Evolutionary conservation across 1,284 basidiomycete species (phyloP), one percentile per base, ranked within the genome.

Genomic region (Rhizoctonia solani): DNA sequence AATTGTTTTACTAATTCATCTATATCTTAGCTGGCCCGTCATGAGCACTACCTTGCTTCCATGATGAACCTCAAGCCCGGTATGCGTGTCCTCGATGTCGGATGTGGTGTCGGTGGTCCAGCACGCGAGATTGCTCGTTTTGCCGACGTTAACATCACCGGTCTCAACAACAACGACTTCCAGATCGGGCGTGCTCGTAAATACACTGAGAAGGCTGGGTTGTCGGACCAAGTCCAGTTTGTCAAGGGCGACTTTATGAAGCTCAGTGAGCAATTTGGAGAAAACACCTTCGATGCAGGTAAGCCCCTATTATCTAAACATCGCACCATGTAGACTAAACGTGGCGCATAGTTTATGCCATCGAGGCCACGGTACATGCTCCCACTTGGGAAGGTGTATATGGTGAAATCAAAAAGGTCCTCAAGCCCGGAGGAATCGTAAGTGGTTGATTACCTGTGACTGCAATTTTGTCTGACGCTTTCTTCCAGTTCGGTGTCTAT

Each of bases 211-310:
- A 81, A 84, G 72, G 92, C 89, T 25, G 92, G 89, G 2, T 82
- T 98, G 41, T 83, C 88, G 68, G 80, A 87, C 71, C 88, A 93
- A 78, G 83, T 98, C 49, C 82, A 84, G 54, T 98, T 89, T 75
- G 88, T 87, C 69, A 90, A 91, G 79, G 95, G 92, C 21, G 96
- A 99, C 79, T 99, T 99, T 75, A 98, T 98, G 95, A 93, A 93
- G 76, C 83, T 99, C 54, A 79, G 79, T 9, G 92, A 97, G 77
- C 88, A 93, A 77, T 99, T 99, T 77, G 96, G 96, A 50, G 89
- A 93, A 77, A 89, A 91, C 77, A 88, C 85, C 70, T 98, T 99
- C 75, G 96, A 99, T 80, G 97, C 97, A 67, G 91, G 94, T 88
- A 68, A 68, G 86, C 78, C 21, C 21, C 47, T 41, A 23, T 42